Percentiles rank a stretch among this genome's conserved stretches.
Evolutionary conservation across 345 rosid genomes (phyloP).

Genomic region (Camelina neglecta): DNA sequence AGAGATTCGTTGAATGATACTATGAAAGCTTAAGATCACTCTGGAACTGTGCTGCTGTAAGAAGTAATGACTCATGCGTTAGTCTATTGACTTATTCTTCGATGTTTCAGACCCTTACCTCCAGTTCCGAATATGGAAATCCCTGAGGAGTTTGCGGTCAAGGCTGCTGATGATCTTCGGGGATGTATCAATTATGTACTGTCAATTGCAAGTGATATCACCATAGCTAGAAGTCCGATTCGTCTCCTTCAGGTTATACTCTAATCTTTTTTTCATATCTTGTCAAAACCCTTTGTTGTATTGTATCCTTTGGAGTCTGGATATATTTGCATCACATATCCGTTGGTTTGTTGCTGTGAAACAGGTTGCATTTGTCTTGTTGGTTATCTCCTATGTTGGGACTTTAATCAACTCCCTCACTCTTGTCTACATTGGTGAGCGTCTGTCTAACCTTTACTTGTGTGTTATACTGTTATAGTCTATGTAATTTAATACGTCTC

Average conservation of each 20-base stretch:
- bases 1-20: no score
- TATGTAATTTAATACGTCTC: constrained; percentile 1
- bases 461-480: background rate
- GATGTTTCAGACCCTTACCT: constrained; percentile 77
- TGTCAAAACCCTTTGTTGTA: background rate
- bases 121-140: constrained; percentile 89
- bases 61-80: background rate
- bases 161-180: constrained; percentile 57
- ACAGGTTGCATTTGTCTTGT: constrained; percentile 69
- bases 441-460: background rate
- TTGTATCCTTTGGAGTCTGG: background rate
- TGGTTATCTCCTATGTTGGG: constrained; percentile 67
- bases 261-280: background rate
- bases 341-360: constrained; percentile 13
- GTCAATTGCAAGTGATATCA: constrained; percentile 70
- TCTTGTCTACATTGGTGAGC: constrained; percentile 78
- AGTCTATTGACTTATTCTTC: no score
- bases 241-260: constrained; percentile 69
- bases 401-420: constrained; percentile 77
- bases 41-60: background rate
- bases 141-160: constrained; percentile 64
- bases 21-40: background rate
- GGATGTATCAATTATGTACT: constrained; percentile 62
- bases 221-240: constrained; percentile 62
- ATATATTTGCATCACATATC: background rate